Conservation (phyloP, 2,329 filamentous ascomycete species). For the Cytospora piceae region DNA sequence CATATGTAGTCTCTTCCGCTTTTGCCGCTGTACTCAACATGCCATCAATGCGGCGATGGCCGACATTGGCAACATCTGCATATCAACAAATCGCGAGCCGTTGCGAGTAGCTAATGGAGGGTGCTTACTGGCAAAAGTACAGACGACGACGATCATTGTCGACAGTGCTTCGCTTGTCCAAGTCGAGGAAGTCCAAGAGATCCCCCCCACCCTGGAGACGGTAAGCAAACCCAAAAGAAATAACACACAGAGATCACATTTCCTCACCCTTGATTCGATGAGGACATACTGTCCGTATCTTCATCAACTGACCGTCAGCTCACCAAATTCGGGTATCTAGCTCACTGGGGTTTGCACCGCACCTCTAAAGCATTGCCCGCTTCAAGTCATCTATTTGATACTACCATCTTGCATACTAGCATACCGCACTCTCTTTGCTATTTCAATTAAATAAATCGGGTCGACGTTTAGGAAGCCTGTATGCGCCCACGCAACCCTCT, state of each 20-base stretch:
- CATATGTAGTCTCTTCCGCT: background rate
- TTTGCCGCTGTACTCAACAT: background rate
- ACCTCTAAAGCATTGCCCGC: background rate
- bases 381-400: background rate
- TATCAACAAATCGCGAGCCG: background rate
- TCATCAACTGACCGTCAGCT: constrained; percentile 1
- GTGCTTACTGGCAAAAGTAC: background rate
- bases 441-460: background rate
- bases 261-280: background rate
- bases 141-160: background rate
- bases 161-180: background rate
- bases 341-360: background rate
- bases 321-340: background rate
- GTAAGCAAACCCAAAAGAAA: background rate
- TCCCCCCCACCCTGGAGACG: background rate
- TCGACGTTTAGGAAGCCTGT: background rate
- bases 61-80: background rate
- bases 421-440: background rate
- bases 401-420: background rate
- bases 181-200: background rate
- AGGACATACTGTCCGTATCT: background rate
- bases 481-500: background rate
- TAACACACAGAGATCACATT: background rate
- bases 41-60: background rate
- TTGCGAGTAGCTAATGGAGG: background rate